Conservation (phyloP, 1,284 basidiomycete genomes). For the Erythrobasidium hasegawianum region DNA sequence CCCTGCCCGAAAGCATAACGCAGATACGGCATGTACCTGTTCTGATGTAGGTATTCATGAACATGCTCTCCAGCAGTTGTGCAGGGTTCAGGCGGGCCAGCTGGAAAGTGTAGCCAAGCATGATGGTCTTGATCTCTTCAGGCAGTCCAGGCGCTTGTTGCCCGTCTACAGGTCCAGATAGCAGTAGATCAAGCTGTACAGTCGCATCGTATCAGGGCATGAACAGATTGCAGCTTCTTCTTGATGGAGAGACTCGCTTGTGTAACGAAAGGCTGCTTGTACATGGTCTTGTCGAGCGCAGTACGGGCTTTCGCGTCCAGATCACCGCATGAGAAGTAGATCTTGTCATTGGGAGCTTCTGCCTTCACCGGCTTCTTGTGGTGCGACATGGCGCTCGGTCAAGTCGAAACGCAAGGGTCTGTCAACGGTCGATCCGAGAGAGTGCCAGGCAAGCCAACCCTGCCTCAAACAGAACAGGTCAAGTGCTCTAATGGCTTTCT, state of each 20-base stretch:
- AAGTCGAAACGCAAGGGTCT: too few species aligned
- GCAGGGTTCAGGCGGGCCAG: slow-evolving; percentile 19
- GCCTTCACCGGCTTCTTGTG: slow-evolving; percentile 33
- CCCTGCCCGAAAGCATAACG: background rate
- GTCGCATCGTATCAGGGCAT: background rate
- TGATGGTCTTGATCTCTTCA: slow-evolving; percentile 10
- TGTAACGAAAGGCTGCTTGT: slow-evolving; percentile 26
- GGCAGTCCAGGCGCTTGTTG: background rate
- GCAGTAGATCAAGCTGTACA: slow-evolving; percentile 10
- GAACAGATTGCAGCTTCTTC: background rate
- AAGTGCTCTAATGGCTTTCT: too few species aligned
- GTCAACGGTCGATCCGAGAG: too few species aligned
- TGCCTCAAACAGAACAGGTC: too few species aligned
- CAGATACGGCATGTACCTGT: background rate
- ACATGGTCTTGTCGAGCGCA: background rate
- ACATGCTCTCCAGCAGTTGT: slow-evolving; percentile 8
- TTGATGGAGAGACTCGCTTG: background rate
- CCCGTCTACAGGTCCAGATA: slow-evolving; percentile 3
- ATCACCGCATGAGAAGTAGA: slow-evolving; percentile 12
- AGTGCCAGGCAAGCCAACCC: background rate
- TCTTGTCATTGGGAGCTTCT: slow-evolving; percentile 10
- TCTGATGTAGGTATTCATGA: slow-evolving; percentile 27
- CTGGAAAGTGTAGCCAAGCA: slow-evolving; percentile 11
- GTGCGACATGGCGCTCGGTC: slow-evolving; percentile 21
- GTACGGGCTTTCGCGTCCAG: background rate